These are phyloP conservation scores for Russula abietina DNA, from an alignment of 768 basidiomycete species.

Conservation along the genomic window DNA sequence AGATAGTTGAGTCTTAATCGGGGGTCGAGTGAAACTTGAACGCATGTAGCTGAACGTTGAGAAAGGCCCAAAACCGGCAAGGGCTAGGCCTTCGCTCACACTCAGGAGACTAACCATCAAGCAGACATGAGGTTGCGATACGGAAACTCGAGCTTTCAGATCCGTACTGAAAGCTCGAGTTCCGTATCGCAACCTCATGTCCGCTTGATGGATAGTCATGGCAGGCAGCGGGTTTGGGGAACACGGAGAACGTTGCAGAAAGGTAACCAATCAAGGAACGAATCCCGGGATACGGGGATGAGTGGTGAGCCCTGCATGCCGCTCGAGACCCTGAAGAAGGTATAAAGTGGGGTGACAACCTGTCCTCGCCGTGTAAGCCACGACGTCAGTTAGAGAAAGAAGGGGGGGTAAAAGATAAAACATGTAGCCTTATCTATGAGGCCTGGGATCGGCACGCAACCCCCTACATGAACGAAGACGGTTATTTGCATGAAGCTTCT, in stretches of 20 bases:
- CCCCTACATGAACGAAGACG: constrained; percentile 3
- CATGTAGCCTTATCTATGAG: neutral
- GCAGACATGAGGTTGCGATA: constrained; percentile 18
- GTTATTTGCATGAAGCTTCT: constrained; percentile 1
- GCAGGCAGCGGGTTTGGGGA: neutral
- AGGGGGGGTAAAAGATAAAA: constrained; percentile 6
- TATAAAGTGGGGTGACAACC: constrained; percentile 6
- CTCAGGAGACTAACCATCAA: constrained; percentile 6
- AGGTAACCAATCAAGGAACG: neutral
- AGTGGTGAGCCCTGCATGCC: neutral
- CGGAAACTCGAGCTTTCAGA: constrained; percentile 2
- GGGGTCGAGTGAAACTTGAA: neutral
- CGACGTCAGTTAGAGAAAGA: neutral
- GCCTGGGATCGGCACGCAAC: neutral
- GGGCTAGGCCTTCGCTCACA: constrained; percentile 11
- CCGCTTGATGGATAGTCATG: too few relatives aligned
- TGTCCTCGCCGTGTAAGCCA: neutral
- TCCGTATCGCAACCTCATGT: too few relatives aligned
- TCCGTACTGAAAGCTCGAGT: too few relatives aligned
- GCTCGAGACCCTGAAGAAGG: constrained; percentile 2
- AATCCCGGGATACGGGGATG: neutral
- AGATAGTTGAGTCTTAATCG: constrained; percentile 1
- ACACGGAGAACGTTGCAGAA: neutral
- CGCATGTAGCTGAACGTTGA: constrained; percentile 14
- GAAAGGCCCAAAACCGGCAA: constrained; percentile 6